Evolutionary conservation across 129 eudicot species (phyloP).

Genomic region (Gnaphalium uliginosum): DNA sequence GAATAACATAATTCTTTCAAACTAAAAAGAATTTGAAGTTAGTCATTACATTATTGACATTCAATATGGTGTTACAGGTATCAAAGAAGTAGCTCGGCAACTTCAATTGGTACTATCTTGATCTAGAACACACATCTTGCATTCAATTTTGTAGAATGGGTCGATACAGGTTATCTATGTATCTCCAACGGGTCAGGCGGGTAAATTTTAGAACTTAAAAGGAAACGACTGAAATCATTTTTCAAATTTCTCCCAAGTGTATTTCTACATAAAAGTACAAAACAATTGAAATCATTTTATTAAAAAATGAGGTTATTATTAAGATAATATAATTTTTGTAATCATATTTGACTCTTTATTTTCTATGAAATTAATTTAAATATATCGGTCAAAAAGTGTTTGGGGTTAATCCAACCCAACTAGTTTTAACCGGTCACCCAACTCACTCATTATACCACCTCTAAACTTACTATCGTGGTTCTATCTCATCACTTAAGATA

Average conservation of each 20-base stretch:
- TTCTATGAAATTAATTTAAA: not conserved
- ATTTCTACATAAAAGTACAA: not conserved
- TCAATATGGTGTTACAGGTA: conserved; percentile 44
- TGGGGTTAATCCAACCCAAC: not conserved
- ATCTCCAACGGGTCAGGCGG: not conserved
- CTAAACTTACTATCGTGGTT: not conserved
- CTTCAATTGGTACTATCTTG: conserved; percentile 65
- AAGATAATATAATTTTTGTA: not conserved
- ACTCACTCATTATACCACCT: not conserved
- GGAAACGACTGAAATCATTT: not conserved
- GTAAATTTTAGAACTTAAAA: not conserved
- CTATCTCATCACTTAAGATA: not conserved
- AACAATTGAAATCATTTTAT: not conserved
- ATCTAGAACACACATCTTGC: conserved; percentile 13
- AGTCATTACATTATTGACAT: conserved; percentile 10
- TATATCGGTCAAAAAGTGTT: not conserved
- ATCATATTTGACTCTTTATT: not conserved
- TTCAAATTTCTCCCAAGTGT: not conserved
- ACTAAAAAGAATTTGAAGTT: not conserved
- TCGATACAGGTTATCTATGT: not conserved
- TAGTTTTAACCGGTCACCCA: not conserved
- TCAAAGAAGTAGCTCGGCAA: conserved; percentile 82
- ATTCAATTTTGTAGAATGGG: not conserved
- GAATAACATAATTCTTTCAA: not conserved
- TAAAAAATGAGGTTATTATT: not conserved